Percentiles rank a stretch among this genome's conserved stretches.
phyloP scores from a whole-genome alignment of 192 early-diverging fungal genomes.

The Pecoramyces ruminantium region DNA sequence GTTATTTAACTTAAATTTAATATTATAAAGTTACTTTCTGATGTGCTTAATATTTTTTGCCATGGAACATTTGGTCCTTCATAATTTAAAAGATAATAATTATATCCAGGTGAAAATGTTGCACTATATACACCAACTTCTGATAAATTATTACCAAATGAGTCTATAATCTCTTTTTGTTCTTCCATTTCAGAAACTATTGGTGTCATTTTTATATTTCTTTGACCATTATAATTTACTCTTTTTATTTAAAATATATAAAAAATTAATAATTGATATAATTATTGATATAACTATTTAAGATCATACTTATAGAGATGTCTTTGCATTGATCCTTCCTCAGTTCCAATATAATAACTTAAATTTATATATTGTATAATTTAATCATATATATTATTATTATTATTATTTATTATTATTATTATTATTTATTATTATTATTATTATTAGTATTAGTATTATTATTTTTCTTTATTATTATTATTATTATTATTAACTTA shows the following conservation, averaged over 20 bases:
- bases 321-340: constrained; percentile 22
- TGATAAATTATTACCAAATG: background rate
- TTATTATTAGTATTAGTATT: background rate
- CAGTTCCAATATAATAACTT: constrained; percentile 19
- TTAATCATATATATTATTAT: background rate
- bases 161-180: background rate
- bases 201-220: constrained; percentile 17
- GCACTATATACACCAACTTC: constrained; percentile 30
- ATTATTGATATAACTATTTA: background rate
- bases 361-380: too few species aligned
- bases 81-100: constrained; percentile 63
- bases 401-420: background rate
- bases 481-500: background rate
- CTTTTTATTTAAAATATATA: too few species aligned
- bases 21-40: constrained; percentile 20
- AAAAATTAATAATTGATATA: background rate
- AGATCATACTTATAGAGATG: constrained; percentile 20
- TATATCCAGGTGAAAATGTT: constrained; percentile 50
- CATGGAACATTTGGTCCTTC: constrained; percentile 70
- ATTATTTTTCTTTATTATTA: too few species aligned
- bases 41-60: constrained; percentile 40
- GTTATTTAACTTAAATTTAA: too few species aligned
- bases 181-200: constrained; percentile 6
- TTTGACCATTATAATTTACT: constrained; percentile 10
- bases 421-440: background rate